Conservation (phyloP, 768 basidiomycete genomes). For the Hirschioporus abietinus region DNA sequence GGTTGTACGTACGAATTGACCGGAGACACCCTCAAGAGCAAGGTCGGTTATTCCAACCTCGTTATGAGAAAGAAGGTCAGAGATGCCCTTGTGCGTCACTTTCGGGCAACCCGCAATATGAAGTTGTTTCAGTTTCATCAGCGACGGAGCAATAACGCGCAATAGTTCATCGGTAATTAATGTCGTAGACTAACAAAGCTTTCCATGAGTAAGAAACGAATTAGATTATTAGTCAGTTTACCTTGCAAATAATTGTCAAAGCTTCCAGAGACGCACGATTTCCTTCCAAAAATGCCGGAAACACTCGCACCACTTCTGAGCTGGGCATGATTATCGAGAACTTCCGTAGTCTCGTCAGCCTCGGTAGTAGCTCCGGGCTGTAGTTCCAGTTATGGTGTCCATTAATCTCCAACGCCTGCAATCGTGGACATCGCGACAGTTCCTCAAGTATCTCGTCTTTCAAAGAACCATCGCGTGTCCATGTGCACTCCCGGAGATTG, state of each 20-base stretch:
- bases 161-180: conserved; percentile 55
- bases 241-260: conserved; percentile 70
- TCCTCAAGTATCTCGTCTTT: conserved; percentile 53
- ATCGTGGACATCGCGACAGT: conserved; percentile 33
- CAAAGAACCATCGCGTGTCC: conserved; percentile 78
- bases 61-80: conserved; percentile 42
- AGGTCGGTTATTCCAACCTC: conserved; percentile 44
- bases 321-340: conserved; percentile 77
- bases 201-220: background rate
- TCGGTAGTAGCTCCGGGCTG: conserved; percentile 42
- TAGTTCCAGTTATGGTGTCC: conserved; percentile 54
- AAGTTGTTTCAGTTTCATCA: conserved; percentile 49
- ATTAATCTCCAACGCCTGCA: conserved; percentile 67
- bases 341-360: conserved; percentile 46
- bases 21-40: conserved; percentile 58
- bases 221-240: conserved; percentile 20
- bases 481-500: conserved; percentile 59
- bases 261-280: conserved; percentile 44
- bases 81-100: conserved; percentile 58
- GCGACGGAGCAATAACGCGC: conserved; percentile 40
- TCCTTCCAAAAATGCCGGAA: conserved; percentile 45
- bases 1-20: conserved; percentile 46
- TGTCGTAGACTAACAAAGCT: conserved; percentile 43
- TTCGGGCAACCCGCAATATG: conserved; percentile 63
- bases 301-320: conserved; percentile 38